Conservation (phyloP, 1,284 basidiomycete genomes). For the Polyporus tsugae region DNA sequence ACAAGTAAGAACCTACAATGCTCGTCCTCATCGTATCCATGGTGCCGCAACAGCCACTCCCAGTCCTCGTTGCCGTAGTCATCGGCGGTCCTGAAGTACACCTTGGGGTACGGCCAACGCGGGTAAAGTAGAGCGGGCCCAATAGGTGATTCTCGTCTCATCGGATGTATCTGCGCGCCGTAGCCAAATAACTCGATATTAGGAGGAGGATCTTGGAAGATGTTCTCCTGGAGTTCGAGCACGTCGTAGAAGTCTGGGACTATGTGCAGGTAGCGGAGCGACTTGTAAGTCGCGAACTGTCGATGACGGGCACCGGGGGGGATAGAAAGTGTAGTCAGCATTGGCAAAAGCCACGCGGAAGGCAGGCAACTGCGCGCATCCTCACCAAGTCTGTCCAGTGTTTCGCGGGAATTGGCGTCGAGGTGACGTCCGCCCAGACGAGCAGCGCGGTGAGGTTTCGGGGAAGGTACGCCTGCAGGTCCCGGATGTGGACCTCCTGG, state of each 20-base stretch:
- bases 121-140: neutral
- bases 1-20: neutral
- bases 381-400: neutral
- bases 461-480: neutral
- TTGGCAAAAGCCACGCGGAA: too few relatives aligned
- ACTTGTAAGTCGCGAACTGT: neutral
- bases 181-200: slow-evolving; percentile 6
- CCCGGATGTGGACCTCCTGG: neutral
- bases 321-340: too few relatives aligned
- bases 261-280: slow-evolving; percentile 4
- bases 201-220: neutral
- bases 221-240: neutral
- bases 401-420: neutral
- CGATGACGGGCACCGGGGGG: neutral
- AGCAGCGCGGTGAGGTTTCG: neutral
- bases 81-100: slow-evolving; percentile 9
- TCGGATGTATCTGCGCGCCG: neutral
- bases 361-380: neutral
- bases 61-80: slow-evolving; percentile 10
- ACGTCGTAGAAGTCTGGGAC: neutral
- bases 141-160: neutral
- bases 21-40: neutral
- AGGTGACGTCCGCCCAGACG: neutral
- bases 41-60: slow-evolving; percentile 13
- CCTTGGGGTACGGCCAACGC: slow-evolving; percentile 9